Conservation (phyloP, 768 basidiomycete species). For the Daedalea quercina region DNA sequence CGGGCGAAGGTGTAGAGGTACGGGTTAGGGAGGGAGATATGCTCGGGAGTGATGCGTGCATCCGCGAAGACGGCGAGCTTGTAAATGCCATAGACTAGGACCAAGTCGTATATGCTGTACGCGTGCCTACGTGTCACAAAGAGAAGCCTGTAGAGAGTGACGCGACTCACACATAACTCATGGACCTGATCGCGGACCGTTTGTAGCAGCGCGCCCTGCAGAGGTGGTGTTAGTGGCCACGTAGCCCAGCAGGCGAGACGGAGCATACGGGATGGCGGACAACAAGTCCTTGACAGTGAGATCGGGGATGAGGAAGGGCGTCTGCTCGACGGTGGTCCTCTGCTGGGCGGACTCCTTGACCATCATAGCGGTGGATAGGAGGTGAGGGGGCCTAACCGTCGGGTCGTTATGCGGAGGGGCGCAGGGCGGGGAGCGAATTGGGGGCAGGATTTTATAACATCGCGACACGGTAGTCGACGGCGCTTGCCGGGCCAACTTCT, state of each 20-base stretch:
- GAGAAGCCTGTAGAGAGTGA: slow-evolving; percentile 10
- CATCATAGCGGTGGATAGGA: slow-evolving; percentile 11
- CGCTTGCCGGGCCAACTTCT: slow-evolving; percentile 3
- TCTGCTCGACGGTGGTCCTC: slow-evolving; percentile 42
- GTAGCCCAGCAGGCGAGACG: not conserved
- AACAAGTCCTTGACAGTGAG: slow-evolving; percentile 84
- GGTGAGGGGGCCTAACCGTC: slow-evolving; percentile 7
- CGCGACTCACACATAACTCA: slow-evolving; percentile 62
- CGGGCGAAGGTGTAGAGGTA: slow-evolving; percentile 54
- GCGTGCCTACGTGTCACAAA: slow-evolving; percentile 1
- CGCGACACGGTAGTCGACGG: slow-evolving; percentile 6
- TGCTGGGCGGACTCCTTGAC: slow-evolving; percentile 8
- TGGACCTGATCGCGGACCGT: slow-evolving; percentile 79
- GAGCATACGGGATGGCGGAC: slow-evolving; percentile 70
- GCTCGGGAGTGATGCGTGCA: slow-evolving; percentile 48
- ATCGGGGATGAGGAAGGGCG: slow-evolving; percentile 67
- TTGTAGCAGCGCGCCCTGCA: slow-evolving; percentile 79
- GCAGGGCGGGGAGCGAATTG: slow-evolving; percentile 10
- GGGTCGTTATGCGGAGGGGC: slow-evolving; percentile 5
- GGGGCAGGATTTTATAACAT: slow-evolving; percentile 9
- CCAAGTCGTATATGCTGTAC: slow-evolving; percentile 64
- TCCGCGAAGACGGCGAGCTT: slow-evolving; percentile 63
- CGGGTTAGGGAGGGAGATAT: slow-evolving; percentile 51
- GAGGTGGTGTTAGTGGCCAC: not conserved
- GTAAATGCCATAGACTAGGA: slow-evolving; percentile 63